Evolutionary conservation across 192 early-diverging fungal genomes (phyloP), one percentile per base, ranked within the genome.

Genomic region (Chytriomyces hyalinus): DNA sequence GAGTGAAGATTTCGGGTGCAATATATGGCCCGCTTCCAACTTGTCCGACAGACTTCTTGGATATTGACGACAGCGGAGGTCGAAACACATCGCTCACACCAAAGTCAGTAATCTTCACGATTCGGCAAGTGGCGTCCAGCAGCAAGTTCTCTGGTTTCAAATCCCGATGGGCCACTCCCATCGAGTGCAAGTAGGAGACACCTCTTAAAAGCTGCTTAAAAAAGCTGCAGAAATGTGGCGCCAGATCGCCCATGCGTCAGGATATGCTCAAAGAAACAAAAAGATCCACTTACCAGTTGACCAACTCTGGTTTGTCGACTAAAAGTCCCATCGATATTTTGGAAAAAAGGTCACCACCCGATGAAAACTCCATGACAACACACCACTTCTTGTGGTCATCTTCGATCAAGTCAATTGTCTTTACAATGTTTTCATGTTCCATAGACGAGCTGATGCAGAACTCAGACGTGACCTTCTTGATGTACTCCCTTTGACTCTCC

Each of bases 1-100:
- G 80, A 1, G 77, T 48, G 77, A 92, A 94, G 81, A 88, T 86
- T 84, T 96, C 97, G 6, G 97, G 97, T 20, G 97, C 96, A 86
- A 98, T 97, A 81, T 98, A 99, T 17, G 96, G 96, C 65, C 95
- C 95, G n/a, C 93, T 95, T 46, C 97, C 97, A 77, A 92, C 94
- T 68, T 96, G 83, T 13, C 97, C 96, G 57, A 90, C 86, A 73
- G 93, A 93, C 60, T 91, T 87, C 77, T 93, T 93, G 65, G 90
- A 63, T 48, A 81, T 81, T 57, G 85, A 88, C 80, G 95, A 91
- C 88, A 95, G 94, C 48, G 92, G 92, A 36, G 90, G 91, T 68
- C 91, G 88, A 84, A 99, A 98, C 6, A 98, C 97, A 76, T 94
- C 93, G 6, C 93, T 93, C 13, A 98, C 96, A 61, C 97, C 97